These are phyloP conservation scores for Caryopteris hybrid DNA, from an alignment of 305 asterid species.

Conservation along the genomic window DNA sequence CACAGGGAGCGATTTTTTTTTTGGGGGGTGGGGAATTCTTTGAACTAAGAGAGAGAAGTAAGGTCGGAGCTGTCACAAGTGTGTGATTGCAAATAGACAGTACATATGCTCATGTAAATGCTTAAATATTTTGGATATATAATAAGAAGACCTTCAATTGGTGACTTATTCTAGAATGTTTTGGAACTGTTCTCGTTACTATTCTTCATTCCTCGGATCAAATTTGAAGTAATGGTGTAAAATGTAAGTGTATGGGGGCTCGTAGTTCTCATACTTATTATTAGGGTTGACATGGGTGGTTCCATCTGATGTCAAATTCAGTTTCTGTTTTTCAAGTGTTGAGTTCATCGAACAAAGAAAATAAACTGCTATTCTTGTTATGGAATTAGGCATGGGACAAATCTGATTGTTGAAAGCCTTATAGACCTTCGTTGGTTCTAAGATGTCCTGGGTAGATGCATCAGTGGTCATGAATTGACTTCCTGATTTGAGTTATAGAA, in stretches of 20 bases:
- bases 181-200: background rate
- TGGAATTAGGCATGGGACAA: background rate
- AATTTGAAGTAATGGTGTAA: too few relatives aligned
- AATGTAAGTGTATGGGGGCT: too few relatives aligned
- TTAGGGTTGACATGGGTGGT: too few relatives aligned
- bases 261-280: too few relatives aligned
- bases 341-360: background rate
- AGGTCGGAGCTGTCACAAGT: background rate
- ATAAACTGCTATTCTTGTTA: background rate
- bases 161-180: background rate
- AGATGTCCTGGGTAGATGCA: background rate
- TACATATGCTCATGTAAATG: background rate
- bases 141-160: background rate
- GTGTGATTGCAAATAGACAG: background rate
- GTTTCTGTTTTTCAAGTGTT: background rate
- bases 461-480: background rate
- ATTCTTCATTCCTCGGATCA: background rate
- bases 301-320: too few relatives aligned
- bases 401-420: background rate
- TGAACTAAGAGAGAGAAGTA: background rate
- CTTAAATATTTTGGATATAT: background rate
- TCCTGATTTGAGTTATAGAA: background rate
- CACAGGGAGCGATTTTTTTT: too few relatives aligned
- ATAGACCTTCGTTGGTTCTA: background rate
- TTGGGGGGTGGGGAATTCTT: background rate